These are phyloP conservation scores for Penicillium manginii DNA, from an alignment of 495 filamentous ascomycete genomes.

Conservation along the genomic window DNA sequence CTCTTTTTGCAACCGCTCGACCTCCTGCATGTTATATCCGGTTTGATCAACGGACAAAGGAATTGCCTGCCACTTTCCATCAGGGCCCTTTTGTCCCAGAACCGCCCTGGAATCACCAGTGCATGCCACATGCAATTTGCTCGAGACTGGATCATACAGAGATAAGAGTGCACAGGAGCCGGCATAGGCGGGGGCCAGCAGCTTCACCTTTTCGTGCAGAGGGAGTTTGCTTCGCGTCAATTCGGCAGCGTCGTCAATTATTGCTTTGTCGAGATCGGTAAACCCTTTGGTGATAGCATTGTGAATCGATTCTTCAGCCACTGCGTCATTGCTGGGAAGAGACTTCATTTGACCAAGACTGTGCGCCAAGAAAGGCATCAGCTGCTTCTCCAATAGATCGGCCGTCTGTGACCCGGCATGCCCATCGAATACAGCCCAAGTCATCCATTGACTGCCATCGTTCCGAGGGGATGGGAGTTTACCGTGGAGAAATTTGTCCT, in stretches of 20 bases:
- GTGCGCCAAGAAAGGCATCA: conserved; percentile 45
- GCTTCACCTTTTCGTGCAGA: conserved; percentile 35
- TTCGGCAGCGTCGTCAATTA: conserved; percentile 46
- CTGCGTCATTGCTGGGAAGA: conserved; percentile 3
- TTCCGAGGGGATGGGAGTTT: conserved; percentile 42
- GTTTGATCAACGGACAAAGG: conserved; percentile 63
- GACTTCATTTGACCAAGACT: conserved; percentile 32
- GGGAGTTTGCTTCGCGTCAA: conserved; percentile 25
- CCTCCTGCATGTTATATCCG: conserved; percentile 56
- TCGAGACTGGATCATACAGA: conserved; percentile 52
- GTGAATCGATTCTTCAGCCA: conserved; percentile 37
- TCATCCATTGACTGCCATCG: conserved; percentile 46
- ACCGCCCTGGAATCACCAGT: conserved; percentile 65
- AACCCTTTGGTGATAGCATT: conserved; percentile 53
- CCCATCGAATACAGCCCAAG: conserved; percentile 55
- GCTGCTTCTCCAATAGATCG: conserved; percentile 39
- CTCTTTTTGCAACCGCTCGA: conserved; percentile 50
- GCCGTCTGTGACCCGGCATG: conserved; percentile 53
- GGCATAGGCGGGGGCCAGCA: conserved; percentile 48
- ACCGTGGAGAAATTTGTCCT: conserved; percentile 53
- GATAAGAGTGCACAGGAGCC: conserved; percentile 66
- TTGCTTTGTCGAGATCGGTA: conserved; percentile 49
- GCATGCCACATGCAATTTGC: conserved; percentile 59
- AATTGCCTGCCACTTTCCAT: conserved; percentile 51
- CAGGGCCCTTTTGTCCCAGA: conserved; percentile 50